phyloP scores from a whole-genome alignment of 768 basidiomycete genomes.

The Lactarius pseudohatsudake region DNA sequence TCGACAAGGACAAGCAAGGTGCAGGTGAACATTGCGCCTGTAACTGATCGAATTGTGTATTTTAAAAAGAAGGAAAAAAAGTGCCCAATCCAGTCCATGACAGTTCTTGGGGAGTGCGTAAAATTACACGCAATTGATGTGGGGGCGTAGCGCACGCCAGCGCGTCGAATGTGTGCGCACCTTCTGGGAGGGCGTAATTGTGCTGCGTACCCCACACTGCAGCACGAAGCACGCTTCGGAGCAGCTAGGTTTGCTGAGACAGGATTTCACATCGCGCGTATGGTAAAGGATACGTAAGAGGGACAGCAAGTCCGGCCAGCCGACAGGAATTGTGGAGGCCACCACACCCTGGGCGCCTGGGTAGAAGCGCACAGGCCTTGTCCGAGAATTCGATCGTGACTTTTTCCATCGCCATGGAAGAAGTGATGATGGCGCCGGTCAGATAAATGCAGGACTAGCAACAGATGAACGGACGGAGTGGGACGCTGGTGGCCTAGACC shows the following conservation, averaged over 20 bases:
- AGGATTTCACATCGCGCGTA: constrained; percentile 15
- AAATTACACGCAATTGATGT: constrained; percentile 22
- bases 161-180: not conserved
- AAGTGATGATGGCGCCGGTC: not conserved
- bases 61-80: not conserved
- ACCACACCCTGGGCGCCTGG: constrained; percentile 11
- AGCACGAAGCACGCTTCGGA: constrained; percentile 3
- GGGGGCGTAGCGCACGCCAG: constrained; percentile 1
- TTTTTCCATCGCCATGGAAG: constrained; percentile 1
- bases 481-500: not conserved
- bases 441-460: not conserved
- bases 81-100: constrained; percentile 1
- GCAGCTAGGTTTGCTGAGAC: not conserved
- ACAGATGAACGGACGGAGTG: not conserved
- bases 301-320: not conserved
- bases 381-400: not conserved
- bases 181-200: constrained; percentile 15
- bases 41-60: constrained; percentile 4
- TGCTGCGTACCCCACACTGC: constrained; percentile 21
- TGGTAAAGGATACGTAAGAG: constrained; percentile 21
- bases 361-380: not conserved
- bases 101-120: constrained; percentile 9
- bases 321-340: constrained; percentile 21
- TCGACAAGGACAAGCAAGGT: not conserved
- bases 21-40: not conserved